phyloP scores from a whole-genome alignment of 176 grass and related monocot genomes.

The Hyparrhenia diplandra region DNA sequence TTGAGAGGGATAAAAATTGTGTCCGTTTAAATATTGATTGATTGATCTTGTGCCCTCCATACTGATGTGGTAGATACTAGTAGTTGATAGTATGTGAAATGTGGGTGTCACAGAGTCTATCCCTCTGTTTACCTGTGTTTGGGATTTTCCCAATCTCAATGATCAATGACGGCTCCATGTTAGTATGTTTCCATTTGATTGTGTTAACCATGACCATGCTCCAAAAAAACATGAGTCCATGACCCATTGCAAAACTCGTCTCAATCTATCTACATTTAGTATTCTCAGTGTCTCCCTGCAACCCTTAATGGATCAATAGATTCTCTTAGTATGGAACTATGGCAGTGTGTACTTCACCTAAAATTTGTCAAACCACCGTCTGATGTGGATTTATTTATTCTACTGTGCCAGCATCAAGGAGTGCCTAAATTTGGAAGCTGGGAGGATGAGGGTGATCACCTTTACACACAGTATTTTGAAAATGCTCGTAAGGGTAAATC shows the following conservation, averaged over 20 bases:
- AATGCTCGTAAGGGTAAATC: constrained; percentile 62
- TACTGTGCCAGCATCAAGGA: constrained; percentile 38
- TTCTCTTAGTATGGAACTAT: background rate
- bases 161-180: background rate
- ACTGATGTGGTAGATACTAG: background rate
- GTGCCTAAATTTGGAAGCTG: constrained; percentile 85
- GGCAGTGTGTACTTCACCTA: background rate
- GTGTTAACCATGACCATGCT: background rate
- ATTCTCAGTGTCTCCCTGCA: background rate
- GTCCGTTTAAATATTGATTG: background rate
- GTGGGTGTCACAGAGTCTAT: background rate
- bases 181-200: background rate
- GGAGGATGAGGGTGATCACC: constrained; percentile 51
- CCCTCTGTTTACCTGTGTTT: background rate
- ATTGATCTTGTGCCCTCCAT: background rate
- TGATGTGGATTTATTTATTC: constrained; percentile 20
- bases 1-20: background rate
- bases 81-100: background rate
- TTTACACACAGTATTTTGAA: constrained; percentile 73
- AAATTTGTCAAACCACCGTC: background rate
- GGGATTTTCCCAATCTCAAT: background rate
- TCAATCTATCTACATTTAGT: background rate
- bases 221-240: too few species aligned
- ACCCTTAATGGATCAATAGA: background rate
- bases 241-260: too few species aligned